Percentiles rank a stretch among this genome's conserved stretches.
Evolutionary conservation across 2,329 filamentous ascomycete species (phyloP).

Genomic region (Onygenales sp.): DNA sequence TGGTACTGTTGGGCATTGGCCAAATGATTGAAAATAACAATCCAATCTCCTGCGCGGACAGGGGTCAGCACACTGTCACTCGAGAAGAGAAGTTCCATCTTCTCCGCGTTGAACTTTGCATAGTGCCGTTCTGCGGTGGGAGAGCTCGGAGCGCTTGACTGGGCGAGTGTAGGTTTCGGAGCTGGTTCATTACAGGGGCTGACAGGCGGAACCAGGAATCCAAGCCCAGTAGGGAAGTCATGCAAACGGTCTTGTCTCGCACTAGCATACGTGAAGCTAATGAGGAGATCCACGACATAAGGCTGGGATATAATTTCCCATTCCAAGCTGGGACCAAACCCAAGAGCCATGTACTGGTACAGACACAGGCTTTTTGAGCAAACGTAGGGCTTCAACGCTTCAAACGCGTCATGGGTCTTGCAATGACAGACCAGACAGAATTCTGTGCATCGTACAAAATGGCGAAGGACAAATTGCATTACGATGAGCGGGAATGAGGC

Average conservation of each 20-base stretch:
- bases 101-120: constrained; percentile 24
- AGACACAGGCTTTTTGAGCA: constrained; percentile 68
- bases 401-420: constrained; percentile 53
- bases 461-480: constrained; percentile 68
- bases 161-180: neutral
- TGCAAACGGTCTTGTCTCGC: constrained; percentile 33
- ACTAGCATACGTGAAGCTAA: constrained; percentile 69
- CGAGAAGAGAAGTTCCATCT: constrained; percentile 35
- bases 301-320: constrained; percentile 73
- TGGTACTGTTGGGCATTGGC: constrained; percentile 26
- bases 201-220: constrained; percentile 25
- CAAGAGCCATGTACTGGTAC: constrained; percentile 81
- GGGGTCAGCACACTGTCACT: constrained; percentile 16
- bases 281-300: constrained; percentile 71
- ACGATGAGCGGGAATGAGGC: constrained; percentile 47
- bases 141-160: neutral
- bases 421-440: constrained; percentile 82
- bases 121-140: constrained; percentile 4
- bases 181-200: neutral
- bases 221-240: constrained; percentile 50
- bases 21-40: constrained; percentile 27
- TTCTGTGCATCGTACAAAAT: constrained; percentile 70
- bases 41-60: constrained; percentile 45
- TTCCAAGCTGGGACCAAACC: constrained; percentile 76
- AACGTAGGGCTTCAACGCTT: constrained; percentile 52